A percentile compares a stretch with the other conserved stretches of the same genome.
Evolutionary conservation across 2,329 filamentous ascomycete genomes (phyloP).

Genomic region (Arthroderma uncinatum): DNA sequence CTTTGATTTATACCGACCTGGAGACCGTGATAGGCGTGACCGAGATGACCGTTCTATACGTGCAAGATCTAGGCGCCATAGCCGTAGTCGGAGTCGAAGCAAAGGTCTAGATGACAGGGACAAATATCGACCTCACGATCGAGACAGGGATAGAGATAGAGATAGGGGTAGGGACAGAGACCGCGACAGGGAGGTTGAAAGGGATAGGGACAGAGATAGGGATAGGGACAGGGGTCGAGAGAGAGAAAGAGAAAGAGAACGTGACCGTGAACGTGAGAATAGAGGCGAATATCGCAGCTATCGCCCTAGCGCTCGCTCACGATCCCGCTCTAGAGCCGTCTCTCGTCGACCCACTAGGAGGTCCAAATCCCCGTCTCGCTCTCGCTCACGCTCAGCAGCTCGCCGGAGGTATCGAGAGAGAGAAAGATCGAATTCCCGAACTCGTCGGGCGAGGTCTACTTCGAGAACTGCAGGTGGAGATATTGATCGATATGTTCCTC

Average conservation of each 20-base stretch:
- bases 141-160: constrained; percentile 9
- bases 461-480: constrained; percentile 27
- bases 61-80: constrained; percentile 25
- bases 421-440: constrained; percentile 14
- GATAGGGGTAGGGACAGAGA: constrained; percentile 20
- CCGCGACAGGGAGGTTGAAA: constrained; percentile 19
- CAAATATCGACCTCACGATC: constrained; percentile 3
- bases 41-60: constrained; percentile 26
- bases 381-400: constrained; percentile 17
- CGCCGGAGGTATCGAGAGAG: constrained; percentile 12
- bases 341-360: constrained; percentile 15
- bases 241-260: constrained; percentile 14
- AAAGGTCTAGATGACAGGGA: constrained; percentile 17
- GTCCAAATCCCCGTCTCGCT: constrained; percentile 15
- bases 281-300: constrained; percentile 17
- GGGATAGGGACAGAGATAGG: constrained; percentile 15
- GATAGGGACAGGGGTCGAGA: constrained; percentile 8
- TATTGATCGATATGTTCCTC: constrained; percentile 36
- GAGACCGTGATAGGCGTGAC: constrained; percentile 14
- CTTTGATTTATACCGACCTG: constrained; percentile 16
- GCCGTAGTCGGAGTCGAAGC: constrained; percentile 25
- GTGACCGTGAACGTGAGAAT: constrained; percentile 14
- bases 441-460: constrained; percentile 21
- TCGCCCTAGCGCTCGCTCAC: constrained; percentile 17
- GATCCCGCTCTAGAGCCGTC: constrained; percentile 18